These are phyloP conservation scores for Mycena galopus DNA, from an alignment of 768 basidiomycete genomes.

Conservation along the genomic window DNA sequence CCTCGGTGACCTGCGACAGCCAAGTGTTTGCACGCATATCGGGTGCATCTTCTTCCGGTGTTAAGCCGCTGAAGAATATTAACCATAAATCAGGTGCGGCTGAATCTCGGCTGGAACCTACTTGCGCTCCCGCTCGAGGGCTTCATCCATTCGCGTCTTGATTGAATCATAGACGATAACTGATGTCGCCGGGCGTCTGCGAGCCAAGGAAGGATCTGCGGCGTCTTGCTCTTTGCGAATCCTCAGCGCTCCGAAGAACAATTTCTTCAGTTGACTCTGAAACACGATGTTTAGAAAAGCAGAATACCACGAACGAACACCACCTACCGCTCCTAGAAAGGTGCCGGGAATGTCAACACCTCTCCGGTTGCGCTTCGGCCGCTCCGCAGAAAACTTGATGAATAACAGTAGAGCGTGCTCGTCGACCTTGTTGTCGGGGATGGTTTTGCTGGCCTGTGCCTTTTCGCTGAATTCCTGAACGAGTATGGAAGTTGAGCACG, in stretches of 20 bases:
- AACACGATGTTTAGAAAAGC: slow-evolving; percentile 8
- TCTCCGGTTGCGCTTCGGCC: slow-evolving; percentile 24
- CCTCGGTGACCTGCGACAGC: slow-evolving; percentile 31
- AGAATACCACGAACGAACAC: background rate
- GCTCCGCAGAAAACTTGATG: no score
- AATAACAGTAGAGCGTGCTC: slow-evolving; percentile 32
- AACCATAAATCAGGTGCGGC: background rate
- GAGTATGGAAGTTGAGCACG: background rate
- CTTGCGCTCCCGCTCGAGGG: background rate
- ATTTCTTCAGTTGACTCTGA: slow-evolving; percentile 34
- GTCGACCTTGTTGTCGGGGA: slow-evolving; percentile 38
- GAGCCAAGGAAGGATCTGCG: slow-evolving; percentile 18
- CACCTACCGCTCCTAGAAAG: slow-evolving; percentile 37
- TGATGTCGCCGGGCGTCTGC: slow-evolving; percentile 22
- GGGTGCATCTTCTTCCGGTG: slow-evolving; percentile 40
- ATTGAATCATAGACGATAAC: slow-evolving; percentile 37
- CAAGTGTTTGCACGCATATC: slow-evolving; percentile 45
- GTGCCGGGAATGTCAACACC: slow-evolving; percentile 36
- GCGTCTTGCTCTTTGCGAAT: slow-evolving; percentile 39
- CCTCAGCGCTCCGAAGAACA: slow-evolving; percentile 36
- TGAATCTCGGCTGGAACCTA: background rate
- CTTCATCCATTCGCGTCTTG: slow-evolving; percentile 17
- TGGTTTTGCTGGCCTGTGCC: background rate
- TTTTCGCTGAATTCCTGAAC: no score
- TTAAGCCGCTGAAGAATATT: slow-evolving; percentile 32